phyloP scores from a whole-genome alignment of 495 filamentous ascomycete genomes.

The Glonium stellatum region DNA sequence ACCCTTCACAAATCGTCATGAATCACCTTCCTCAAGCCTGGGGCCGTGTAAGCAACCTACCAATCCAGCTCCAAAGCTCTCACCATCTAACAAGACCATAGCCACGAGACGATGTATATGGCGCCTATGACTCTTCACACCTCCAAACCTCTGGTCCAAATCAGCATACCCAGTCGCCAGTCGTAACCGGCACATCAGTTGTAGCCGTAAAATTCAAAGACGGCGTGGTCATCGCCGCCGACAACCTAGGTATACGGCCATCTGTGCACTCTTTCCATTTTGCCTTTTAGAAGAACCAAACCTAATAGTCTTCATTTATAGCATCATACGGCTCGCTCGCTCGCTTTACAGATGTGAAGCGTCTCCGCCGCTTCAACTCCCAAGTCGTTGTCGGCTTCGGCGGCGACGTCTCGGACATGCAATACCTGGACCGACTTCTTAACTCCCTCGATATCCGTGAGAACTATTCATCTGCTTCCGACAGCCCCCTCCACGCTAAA shows the following conservation, averaged over 20 bases:
- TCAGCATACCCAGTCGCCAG: conserved; percentile 78
- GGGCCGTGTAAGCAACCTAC: conserved; percentile 69
- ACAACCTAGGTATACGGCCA: conserved; percentile 71
- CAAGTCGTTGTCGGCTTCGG: conserved; percentile 75
- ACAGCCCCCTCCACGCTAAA: conserved; percentile 66
- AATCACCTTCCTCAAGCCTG: conserved; percentile 93
- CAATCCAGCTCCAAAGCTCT: conserved; percentile 12
- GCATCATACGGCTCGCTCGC: conserved; percentile 97
- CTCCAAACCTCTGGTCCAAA: conserved; percentile 65
- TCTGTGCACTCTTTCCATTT: conserved; percentile 3
- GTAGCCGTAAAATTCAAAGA: conserved; percentile 90
- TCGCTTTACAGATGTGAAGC: conserved; percentile 90
- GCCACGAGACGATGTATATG: conserved; percentile 95
- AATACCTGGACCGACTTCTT: conserved; percentile 87
- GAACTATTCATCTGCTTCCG: conserved; percentile 55
- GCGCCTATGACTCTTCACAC: conserved; percentile 80
- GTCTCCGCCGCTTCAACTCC: conserved; percentile 74
- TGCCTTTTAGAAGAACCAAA: neutral
- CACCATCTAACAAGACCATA: conserved; percentile 36
- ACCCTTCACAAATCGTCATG: conserved; percentile 46
- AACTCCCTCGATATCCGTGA: conserved; percentile 79
- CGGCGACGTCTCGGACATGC: conserved; percentile 97
- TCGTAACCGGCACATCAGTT: conserved; percentile 95
- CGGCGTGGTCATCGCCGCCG: conserved; percentile 91
- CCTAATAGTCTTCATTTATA: conserved; percentile 32